Evolutionary conservation across 108 stramenopile species (phyloP), one percentile per base, ranked within the genome.

Genomic region (Nitzschia sp.): DNA sequence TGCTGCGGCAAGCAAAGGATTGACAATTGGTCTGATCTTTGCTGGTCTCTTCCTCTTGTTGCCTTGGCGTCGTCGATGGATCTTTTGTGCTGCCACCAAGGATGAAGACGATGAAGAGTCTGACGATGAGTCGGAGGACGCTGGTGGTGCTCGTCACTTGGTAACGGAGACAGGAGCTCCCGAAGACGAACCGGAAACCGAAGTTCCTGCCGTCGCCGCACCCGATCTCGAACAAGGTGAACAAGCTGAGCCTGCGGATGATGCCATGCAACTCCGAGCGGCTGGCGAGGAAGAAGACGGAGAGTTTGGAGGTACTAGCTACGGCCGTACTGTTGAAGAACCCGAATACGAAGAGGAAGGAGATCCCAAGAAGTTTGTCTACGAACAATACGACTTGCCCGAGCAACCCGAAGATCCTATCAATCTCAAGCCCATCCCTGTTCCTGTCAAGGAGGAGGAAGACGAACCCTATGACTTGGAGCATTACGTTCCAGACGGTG

Each of bases 401-500:
- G 40, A 34, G 12, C 55, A 51, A 26, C 60, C 66, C 43, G 74
- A 61, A 44, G 61, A 69, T 15, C 55, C 43, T 17, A 56, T 75
- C 41, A 53, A 62, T 22, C 74, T 75, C 53, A 68, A 69, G 10
- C 74, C 66, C 54, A 50, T 69, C 34, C 74, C 74, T 42, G 46
- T 55, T 0, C 53, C 51, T 19, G 34, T 65, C 52, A 62, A 44
- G 43, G 22, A 10, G 43, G 64, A 65, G 34, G 74, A 69, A 57
- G 74, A 75, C 20, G 74, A 75, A 34, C 74, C 74, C 20, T 63
- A 75, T 39, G 67, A 57, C 22, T 63, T 75, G 67, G 74, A 75
- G 41, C 74, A 75, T 40, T 75, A 69, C 51, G 67, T 62, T 26
- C 74, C 74, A 37, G 74, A 75, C 44, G 74, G 74, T 29, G 74